A percentile compares a stretch with the other conserved stretches of the same genome.
Conservation (phyloP, 1,284 basidiomycete species). For the Anthracocystis walkeri region DNA sequence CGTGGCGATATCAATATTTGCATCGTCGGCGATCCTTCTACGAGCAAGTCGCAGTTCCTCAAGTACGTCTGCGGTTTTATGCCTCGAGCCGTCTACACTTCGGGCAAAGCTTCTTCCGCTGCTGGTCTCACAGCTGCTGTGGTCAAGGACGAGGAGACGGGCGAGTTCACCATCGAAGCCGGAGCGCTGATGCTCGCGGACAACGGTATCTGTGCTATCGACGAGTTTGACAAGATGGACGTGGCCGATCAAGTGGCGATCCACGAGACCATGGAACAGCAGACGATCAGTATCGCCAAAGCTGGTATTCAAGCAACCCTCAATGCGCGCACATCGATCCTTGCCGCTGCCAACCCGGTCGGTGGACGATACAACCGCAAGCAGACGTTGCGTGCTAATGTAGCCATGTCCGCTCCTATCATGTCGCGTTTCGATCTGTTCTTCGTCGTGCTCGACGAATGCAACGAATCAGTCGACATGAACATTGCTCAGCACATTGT, state of each 20-base stretch:
- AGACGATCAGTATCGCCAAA: conserved; percentile 99
- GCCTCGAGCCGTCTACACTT: conserved; percentile 97
- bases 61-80: conserved; percentile 99
- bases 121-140: conserved; percentile 99
- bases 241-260: conserved; percentile 98
- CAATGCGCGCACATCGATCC: conserved; percentile 95
- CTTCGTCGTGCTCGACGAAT: conserved; percentile 98
- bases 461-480: conserved; percentile 90
- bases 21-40: conserved; percentile 96
- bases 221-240: conserved; percentile 99
- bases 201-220: conserved; percentile 99
- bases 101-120: conserved; percentile 97
- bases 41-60: conserved; percentile 97
- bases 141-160: conserved; percentile 97
- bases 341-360: conserved; percentile 97
- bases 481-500: conserved; percentile 98
- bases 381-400: conserved; percentile 90
- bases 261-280: conserved; percentile 99
- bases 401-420: conserved; percentile 98
- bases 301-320: conserved; percentile 98
- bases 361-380: conserved; percentile 97
- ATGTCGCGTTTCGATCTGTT: conserved; percentile 99
- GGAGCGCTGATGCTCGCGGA: conserved; percentile 96
- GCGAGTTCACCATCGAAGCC: conserved; percentile 99
- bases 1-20: conserved; percentile 99